These are phyloP conservation scores for Exophiala viscosa DNA, from an alignment of 2,329 filamentous ascomycete genomes.

Conservation along the genomic window DNA sequence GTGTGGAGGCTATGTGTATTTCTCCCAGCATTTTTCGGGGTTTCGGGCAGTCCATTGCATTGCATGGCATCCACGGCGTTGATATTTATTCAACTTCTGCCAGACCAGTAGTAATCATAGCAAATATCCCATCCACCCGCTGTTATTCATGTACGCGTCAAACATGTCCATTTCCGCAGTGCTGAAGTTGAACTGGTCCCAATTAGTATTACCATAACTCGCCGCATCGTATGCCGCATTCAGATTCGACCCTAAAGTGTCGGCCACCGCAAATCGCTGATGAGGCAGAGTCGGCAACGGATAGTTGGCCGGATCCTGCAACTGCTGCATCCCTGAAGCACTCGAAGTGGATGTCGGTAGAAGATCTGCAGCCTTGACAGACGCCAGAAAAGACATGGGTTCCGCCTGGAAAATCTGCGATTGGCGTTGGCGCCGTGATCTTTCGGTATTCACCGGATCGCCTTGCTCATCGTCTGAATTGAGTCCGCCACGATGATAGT, in stretches of 20 bases:
- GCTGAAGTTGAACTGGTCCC: conserved; percentile 26
- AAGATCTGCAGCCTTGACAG: conserved; percentile 5
- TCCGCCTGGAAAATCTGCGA: conserved; percentile 5
- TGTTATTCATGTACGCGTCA: conserved; percentile 25
- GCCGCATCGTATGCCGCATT: conserved; percentile 24
- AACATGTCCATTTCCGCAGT: conserved; percentile 24
- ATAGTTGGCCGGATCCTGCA: neutral
- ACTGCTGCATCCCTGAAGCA: neutral
- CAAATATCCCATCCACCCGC: conserved; percentile 27
- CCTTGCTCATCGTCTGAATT: conserved; percentile 28
- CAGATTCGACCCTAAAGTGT: conserved; percentile 15
- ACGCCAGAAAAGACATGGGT: conserved; percentile 1
- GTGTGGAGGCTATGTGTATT: conserved; percentile 4
- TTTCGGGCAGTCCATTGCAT: neutral
- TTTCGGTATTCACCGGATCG: neutral
- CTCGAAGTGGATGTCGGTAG: too few relatives aligned
- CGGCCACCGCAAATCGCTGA: neutral
- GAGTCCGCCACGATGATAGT: conserved; percentile 46
- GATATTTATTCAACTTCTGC: too few relatives aligned
- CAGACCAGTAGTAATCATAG: neutral
- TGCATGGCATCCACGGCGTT: neutral
- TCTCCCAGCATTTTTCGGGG: neutral
- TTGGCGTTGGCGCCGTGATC: conserved; percentile 9
- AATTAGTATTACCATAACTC: conserved; percentile 24
- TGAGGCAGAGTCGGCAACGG: neutral